A percentile compares a stretch with the other conserved stretches of the same genome.
phyloP scores from a whole-genome alignment of 129 eudicot genomes.

The Flaveria sonorensis region DNA sequence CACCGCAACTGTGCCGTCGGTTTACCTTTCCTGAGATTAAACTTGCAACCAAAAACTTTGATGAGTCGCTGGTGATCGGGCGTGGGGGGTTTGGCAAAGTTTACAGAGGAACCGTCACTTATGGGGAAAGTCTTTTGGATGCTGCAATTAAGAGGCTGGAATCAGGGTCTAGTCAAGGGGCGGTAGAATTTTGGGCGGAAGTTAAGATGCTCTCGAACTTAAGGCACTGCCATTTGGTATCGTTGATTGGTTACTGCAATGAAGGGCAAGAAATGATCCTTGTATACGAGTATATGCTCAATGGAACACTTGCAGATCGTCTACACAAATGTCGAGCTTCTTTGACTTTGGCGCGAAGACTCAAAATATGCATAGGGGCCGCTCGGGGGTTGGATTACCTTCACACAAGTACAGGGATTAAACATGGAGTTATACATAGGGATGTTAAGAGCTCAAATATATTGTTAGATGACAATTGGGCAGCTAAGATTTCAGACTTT shows the following conservation, averaged over 20 bases:
- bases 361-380: conserved; percentile 16
- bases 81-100: conserved; percentile 18
- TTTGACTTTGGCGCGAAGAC: conserved; percentile 12
- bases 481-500: conserved; percentile 22
- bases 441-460: conserved; percentile 21
- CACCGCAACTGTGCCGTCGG: conserved; percentile 3
- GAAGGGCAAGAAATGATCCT: conserved; percentile 18
- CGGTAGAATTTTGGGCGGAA: conserved; percentile 10
- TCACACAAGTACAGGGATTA: not conserved
- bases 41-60: conserved; percentile 10
- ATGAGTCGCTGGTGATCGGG: conserved; percentile 23
- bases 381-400: conserved; percentile 17
- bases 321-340: not conserved
- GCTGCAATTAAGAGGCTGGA: conserved; percentile 13
- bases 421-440: not conserved
- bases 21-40: conserved; percentile 12
- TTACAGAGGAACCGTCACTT: conserved; percentile 10
- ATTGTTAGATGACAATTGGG: conserved; percentile 3
- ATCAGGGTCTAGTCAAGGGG: conserved; percentile 11
- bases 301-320: conserved; percentile 17
- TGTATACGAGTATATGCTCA: not conserved
- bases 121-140: not conserved
- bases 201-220: not conserved
- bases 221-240: conserved; percentile 11
- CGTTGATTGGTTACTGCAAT: conserved; percentile 11